phyloP scores from a whole-genome alignment of 768 basidiomycete species.

The Serendipita sp. region DNA sequence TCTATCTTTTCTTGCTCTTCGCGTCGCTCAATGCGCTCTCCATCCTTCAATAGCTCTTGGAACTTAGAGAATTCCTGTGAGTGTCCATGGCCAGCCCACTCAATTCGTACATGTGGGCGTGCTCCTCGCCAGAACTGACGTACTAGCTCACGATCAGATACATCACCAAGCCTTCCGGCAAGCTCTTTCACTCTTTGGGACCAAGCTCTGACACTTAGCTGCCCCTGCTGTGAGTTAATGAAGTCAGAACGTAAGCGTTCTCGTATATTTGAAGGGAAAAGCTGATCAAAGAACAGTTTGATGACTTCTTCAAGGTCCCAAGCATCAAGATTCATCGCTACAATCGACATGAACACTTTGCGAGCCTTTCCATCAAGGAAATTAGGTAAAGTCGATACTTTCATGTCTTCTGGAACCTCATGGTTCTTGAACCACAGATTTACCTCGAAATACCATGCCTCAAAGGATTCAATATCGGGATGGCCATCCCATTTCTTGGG shows the following conservation, averaged over 20 bases:
- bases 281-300: constrained; percentile 22
- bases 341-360: constrained; percentile 21
- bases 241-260: constrained; percentile 19
- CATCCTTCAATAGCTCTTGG: constrained; percentile 17
- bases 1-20: background rate
- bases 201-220: constrained; percentile 20
- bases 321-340: constrained; percentile 14
- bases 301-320: constrained; percentile 22
- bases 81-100: constrained; percentile 19
- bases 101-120: constrained; percentile 14
- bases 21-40: constrained; percentile 22
- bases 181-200: constrained; percentile 22
- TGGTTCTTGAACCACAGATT: background rate
- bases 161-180: constrained; percentile 20
- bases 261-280: constrained; percentile 22
- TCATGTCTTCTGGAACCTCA: background rate
- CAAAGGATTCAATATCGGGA: background rate
- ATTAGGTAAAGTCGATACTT: background rate
- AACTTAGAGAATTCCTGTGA: constrained; percentile 17
- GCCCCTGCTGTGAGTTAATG: constrained; percentile 13
- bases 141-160: constrained; percentile 18
- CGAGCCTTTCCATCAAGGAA: constrained; percentile 21
- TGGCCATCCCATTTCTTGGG: background rate
- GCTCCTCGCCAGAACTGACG: constrained; percentile 24
- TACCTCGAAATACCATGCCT: background rate